These are phyloP conservation scores for Maudiozyma humilis DNA, from an alignment of 1,139 yeast genomes.

Conservation along the genomic window DNA sequence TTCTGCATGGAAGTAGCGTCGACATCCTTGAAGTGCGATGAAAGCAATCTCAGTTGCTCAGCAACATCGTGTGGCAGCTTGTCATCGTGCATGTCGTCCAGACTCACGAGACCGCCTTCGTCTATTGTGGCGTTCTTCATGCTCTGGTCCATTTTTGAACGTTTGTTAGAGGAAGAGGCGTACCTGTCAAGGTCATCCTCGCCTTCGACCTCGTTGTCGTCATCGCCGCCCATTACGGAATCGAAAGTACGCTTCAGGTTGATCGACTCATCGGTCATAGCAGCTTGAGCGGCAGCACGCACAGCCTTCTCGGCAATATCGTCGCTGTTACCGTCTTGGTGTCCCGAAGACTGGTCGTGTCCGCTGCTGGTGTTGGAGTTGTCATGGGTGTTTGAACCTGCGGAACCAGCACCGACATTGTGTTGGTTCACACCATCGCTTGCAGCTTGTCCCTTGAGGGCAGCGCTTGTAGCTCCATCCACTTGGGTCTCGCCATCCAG, in stretches of 20 bases:
- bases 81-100: constrained; percentile 28
- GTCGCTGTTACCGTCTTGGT: not conserved
- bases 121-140: constrained; percentile 10
- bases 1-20: constrained; percentile 15
- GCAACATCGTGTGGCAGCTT: constrained; percentile 32
- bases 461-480: too few relatives aligned
- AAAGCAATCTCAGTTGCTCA: constrained; percentile 29
- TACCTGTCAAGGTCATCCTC: not conserved
- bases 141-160: constrained; percentile 8
- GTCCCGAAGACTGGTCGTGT: not conserved
- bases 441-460: too few relatives aligned
- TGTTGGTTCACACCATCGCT: too few relatives aligned
- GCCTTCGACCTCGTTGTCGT: constrained; percentile 12
- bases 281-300: constrained; percentile 28
- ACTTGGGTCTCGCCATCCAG: not conserved
- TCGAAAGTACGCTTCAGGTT: constrained; percentile 11
- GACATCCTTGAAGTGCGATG: constrained; percentile 31
- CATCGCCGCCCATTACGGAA: constrained; percentile 8
- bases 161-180: constrained; percentile 10
- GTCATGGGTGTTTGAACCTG: not conserved
- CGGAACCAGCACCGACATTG: not conserved
- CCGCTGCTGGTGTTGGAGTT: not conserved
- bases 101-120: constrained; percentile 16
- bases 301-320: constrained; percentile 13
- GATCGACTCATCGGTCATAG: constrained; percentile 21